Evolutionary conservation across 1,139 yeast species (phyloP), one percentile per base, ranked within the genome.

Genomic region (Blastobotrys arbuscula): DNA sequence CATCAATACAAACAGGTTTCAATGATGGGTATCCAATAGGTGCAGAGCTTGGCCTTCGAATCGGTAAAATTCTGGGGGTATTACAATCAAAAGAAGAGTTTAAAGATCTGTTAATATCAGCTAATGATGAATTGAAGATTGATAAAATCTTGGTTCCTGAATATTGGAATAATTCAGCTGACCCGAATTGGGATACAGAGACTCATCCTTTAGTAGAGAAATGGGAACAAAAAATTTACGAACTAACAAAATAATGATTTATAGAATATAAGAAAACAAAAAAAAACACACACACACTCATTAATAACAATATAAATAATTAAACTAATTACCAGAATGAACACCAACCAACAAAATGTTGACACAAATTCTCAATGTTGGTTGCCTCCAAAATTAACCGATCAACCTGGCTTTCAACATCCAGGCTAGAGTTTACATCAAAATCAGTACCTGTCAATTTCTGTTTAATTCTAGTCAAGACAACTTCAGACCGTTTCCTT

Each of bases 321-420:
- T n/a, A 28, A 28, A 13, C 31, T n/a, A 26, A 43, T 56, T 60
- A 90, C 97, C 98, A 92, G 79, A 90, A 92, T 0, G 97, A 86
- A 69, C 98, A 92, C 98, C 99, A 94, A 18, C 99, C 99, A 54
- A 94, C 86, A 63, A 87, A 94, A 66, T 92, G 98, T 66, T 89
- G 96, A 63, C 98, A 92, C 52, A 94, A 71, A 60, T 92, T 92
- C 64, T 94, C 98, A 30, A 92, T 95, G 50, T 95, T 85, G 0
- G 97, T 92, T 1, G 98, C 98, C 64, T 94, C 97, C 61, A 87
- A 95, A 49, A 94, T 92, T 65, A 94, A 73, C 64, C 84, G 84
- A 59, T 92, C 97, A 39, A 94, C 98, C 66, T 94, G 99, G 2
- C 84, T 81, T 1, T 95, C 84, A 38, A 90, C 90, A 59, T 82